phyloP scores from a whole-genome alignment of 2,329 filamentous ascomycete genomes.

The Paradendryphiella salina region DNA sequence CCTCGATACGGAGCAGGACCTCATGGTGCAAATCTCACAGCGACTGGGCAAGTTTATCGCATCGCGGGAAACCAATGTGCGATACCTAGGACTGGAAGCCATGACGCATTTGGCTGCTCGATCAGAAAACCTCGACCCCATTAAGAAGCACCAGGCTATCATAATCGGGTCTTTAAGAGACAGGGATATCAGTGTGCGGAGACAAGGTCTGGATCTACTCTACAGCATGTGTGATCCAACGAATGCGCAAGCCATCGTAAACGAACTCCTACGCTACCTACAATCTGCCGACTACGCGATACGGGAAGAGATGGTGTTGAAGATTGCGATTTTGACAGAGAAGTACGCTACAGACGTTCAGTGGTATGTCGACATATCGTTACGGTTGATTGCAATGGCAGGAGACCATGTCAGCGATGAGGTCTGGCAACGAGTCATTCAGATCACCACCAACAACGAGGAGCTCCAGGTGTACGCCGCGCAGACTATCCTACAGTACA shows the following conservation, averaged over 20 bases:
- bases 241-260: constrained; percentile 93
- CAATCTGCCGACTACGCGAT: constrained; percentile 98
- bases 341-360: constrained; percentile 98
- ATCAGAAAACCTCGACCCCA: constrained; percentile 90
- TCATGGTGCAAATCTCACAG: constrained; percentile 95
- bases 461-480: constrained; percentile 96
- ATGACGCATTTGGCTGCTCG: constrained; percentile 97
- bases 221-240: constrained; percentile 99
- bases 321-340: constrained; percentile 96
- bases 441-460: constrained; percentile 99
- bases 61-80: constrained; percentile 94
- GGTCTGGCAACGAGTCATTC: constrained; percentile 97
- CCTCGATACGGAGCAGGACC: constrained; percentile 86
- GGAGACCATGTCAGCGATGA: constrained; percentile 98
- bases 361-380: constrained; percentile 98
- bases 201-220: constrained; percentile 91
- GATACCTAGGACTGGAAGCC: constrained; percentile 92
- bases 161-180: constrained; percentile 94
- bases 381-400: constrained; percentile 92
- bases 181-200: constrained; percentile 92
- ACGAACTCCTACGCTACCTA: constrained; percentile 89
- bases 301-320: constrained; percentile 97
- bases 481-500: constrained; percentile 87
- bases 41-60: constrained; percentile 94
- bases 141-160: constrained; percentile 96